Evolutionary conservation across 805 yeast species (phyloP), one percentile per base, ranked within the genome.

Genomic region (Peterozyma toletana): DNA sequence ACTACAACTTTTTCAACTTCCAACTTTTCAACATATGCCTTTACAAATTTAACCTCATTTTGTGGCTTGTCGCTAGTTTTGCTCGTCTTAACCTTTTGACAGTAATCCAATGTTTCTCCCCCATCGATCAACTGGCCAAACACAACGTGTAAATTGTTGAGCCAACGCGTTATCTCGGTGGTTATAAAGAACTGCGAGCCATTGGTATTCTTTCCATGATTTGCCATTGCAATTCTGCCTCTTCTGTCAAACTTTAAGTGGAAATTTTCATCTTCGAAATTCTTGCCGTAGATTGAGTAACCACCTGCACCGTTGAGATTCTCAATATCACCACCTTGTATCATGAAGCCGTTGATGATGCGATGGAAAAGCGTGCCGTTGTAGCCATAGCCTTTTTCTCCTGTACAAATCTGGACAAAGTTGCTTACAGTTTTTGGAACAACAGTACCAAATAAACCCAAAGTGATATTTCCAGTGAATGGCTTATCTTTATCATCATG

Each of bases 261-360:
- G 47, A 73, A 73, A 60, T 80, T 85, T 71, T 89, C 97, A 60
- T 89, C 96, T 3, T 68, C 71, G 56, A 88, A 82, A 55, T 70
- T 72, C 44, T 67, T 67, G 30, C 96, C 96, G 62, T 79, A 85
- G 53, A 87, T 81, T 27, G 95, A 84, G 53, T 71, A 70, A 11
- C 96, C 95, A 21, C 95, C 96, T 43, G 77, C 70, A 13, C 91
- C 90, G 52, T 73, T 70, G 35, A 62, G 63, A 21, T 71, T 73
- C 51, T 84, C 80, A 58, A 83, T 80, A 62, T 87, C 91, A 49
- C 96, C 96, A 46, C 96, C 95, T 66, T 86, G 95, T 53, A 89
- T 74, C 83, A 86, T 80, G 60, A 85, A 86, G 45, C 73, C 72
- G 37, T 77, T 71, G 49, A 85, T 81, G 41, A 88, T 78, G 48